A percentile compares a stretch with the other conserved stretches of the same genome.
Evolutionary conservation across 1,284 basidiomycete genomes (phyloP).

Genomic region (Tetrapyrgos nigripes): DNA sequence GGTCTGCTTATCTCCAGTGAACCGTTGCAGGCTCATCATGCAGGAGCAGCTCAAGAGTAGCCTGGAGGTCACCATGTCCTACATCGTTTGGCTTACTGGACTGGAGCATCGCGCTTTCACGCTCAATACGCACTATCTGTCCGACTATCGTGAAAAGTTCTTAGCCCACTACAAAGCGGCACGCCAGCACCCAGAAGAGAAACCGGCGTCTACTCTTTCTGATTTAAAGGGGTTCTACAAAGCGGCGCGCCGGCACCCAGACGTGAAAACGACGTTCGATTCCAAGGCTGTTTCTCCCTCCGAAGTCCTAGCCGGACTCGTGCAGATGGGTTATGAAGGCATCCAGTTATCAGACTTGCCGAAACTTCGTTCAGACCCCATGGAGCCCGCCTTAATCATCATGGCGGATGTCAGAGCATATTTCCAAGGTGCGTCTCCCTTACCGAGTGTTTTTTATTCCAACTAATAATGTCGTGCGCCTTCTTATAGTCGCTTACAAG

Average conservation of each 20-base stretch:
- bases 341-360: conserved; percentile 50
- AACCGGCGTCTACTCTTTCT: too few species aligned
- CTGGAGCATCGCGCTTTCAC: conserved; percentile 62
- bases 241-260: too few species aligned
- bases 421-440: conserved; percentile 65
- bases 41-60: conserved; percentile 46
- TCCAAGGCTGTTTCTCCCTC: too few species aligned
- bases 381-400: conserved; percentile 62
- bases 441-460: not conserved
- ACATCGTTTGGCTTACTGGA: conserved; percentile 56
- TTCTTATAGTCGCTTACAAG: conserved; percentile 68
- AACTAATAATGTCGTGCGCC: not conserved
- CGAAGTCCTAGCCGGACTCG: conserved; percentile 48
- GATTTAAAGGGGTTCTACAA: too few species aligned
- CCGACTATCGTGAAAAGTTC: conserved; percentile 64
- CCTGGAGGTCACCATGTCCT: conserved; percentile 44
- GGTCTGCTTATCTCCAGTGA: too few species aligned
- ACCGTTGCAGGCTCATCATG: conserved; percentile 50
- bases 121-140: conserved; percentile 63
- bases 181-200: conserved; percentile 42
- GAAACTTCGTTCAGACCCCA: conserved; percentile 58
- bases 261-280: too few species aligned
- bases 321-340: conserved; percentile 49
- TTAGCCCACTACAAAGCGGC: conserved; percentile 51
- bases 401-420: conserved; percentile 79